Evolutionary conservation across 352 stramenopile species (phyloP), one percentile per base, ranked within the genome.

Genomic region (Globisporangium irregulare): DNA sequence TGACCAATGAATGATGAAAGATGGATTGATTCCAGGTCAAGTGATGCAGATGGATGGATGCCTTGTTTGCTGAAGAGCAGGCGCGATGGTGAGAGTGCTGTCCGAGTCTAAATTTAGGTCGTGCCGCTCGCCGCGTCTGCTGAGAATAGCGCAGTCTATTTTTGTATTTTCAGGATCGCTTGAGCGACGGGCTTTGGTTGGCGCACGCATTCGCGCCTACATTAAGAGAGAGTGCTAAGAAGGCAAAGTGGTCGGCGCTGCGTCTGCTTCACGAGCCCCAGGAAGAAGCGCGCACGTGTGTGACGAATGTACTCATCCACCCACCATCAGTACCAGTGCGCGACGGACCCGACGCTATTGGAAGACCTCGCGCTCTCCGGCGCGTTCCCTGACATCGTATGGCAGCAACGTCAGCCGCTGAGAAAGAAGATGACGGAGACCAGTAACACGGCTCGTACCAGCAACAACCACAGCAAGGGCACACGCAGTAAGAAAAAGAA

Each of bases 351-450:
- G 20, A 32, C 54, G 29, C 74, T 82, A 25, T 67, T 85, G 54
- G 78, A 85, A 70, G 73, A 82, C 51, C 58, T 85, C 25, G 50
- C 80, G 15, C 43, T 82, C 9, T 72, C 75, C 6, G 68, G 70
- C 3, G 66, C 69, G 36, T 71, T 73, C 55, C 73, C 73, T 15
- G 62, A 68, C 43, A 41, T 68, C 25, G 51, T 24, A 56, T 68
- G 67, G 60, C 59, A 62, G 25, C 66, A 38, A 8, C 24, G 43
- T 36, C 64, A 43, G 7, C 48, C 55, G 53, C 12, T 46, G 3
- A 69, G 65, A 55, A 64, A 71, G 25, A 57, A 62, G 43, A 43
- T 53, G 56, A 32, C 58, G 9, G 56, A 66, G n/a, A 50, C 41
- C 41, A 50, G 36, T 12, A 43, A 4, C 36, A 10, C 41, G 14